Conservation (phyloP, 306 rosid species). For the Trifolium pratense region DNA sequence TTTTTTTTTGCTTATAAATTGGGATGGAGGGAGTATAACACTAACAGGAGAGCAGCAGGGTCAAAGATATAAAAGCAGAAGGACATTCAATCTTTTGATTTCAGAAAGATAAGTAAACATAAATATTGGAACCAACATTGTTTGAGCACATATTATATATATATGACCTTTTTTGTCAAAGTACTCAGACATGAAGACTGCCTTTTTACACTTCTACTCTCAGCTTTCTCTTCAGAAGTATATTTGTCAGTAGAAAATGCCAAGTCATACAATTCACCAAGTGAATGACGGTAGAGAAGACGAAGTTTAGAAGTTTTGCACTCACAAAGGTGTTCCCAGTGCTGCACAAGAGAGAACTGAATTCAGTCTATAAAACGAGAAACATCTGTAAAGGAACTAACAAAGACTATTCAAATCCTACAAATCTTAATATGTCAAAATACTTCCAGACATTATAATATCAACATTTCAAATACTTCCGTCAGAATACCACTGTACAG, state of each 20-base stretch:
- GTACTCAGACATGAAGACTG: constrained; percentile 57
- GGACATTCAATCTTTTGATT: constrained; percentile 21
- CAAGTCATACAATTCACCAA: constrained; percentile 78
- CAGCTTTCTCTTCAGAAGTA: constrained; percentile 57
- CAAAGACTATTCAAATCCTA: constrained; percentile 20
- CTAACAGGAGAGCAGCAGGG: constrained; percentile 25
- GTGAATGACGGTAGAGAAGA: constrained; percentile 87
- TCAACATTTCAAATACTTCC: constrained; percentile 1
- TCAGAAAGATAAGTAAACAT: constrained; percentile 28
- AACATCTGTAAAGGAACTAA: constrained; percentile 15
- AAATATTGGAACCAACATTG: constrained; percentile 29
- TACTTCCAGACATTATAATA: constrained; percentile 28
- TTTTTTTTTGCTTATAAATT: no score
- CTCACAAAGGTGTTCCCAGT: constrained; percentile 91
- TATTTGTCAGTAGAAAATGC: constrained; percentile 61
- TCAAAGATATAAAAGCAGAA: constrained; percentile 38
- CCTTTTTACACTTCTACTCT: constrained; percentile 55
- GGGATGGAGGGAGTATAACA: no score
- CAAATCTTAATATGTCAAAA: constrained; percentile 26
- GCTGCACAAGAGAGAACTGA: constrained; percentile 61
- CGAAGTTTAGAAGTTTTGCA: constrained; percentile 72
- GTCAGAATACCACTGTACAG: constrained; percentile 14
- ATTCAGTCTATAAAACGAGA: constrained; percentile 38
- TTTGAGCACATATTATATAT: no score
- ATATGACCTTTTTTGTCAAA: constrained; percentile 75